These are phyloP conservation scores for Candida alai DNA, from an alignment of 805 yeast genomes.

Conservation along the genomic window DNA sequence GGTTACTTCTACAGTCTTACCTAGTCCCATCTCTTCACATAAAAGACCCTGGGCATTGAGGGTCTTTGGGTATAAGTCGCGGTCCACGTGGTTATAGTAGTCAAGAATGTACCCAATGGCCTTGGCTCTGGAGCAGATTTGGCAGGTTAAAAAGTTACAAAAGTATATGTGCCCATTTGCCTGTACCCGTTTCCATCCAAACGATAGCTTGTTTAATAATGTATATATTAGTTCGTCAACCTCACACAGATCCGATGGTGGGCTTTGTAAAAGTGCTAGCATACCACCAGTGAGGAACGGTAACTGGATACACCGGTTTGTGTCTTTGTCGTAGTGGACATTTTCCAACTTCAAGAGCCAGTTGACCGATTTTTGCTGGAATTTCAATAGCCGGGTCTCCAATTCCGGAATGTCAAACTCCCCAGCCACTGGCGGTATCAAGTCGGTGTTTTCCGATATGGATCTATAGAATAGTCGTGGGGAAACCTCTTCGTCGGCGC, in stretches of 20 bases:
- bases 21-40: slow-evolving; percentile 97
- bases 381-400: slow-evolving; percentile 41
- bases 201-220: slow-evolving; percentile 40
- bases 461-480: slow-evolving; percentile 46
- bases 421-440: slow-evolving; percentile 13
- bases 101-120: slow-evolving; percentile 27
- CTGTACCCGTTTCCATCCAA: slow-evolving; percentile 46
- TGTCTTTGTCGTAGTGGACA: slow-evolving; percentile 29
- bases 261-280: too few species aligned
- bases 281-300: slow-evolving; percentile 1
- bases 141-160: slow-evolving; percentile 51
- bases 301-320: slow-evolving; percentile 18
- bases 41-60: slow-evolving; percentile 58
- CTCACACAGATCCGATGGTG: too few species aligned
- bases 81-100: slow-evolving; percentile 18
- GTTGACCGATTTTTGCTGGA: slow-evolving; percentile 51
- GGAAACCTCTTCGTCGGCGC: slow-evolving; percentile 17
- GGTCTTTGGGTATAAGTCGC: slow-evolving; percentile 20
- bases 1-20: slow-evolving; percentile 85
- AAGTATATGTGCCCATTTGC: slow-evolving; percentile 25
- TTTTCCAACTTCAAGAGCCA: slow-evolving; percentile 58
- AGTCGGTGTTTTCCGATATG: slow-evolving; percentile 42
- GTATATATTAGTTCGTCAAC: slow-evolving; percentile 17
- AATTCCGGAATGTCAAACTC: slow-evolving; percentile 37
- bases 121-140: slow-evolving; percentile 32